Conservation (phyloP, 2,329 filamentous ascomycete genomes). For the Aureobasidium sp. region DNA sequence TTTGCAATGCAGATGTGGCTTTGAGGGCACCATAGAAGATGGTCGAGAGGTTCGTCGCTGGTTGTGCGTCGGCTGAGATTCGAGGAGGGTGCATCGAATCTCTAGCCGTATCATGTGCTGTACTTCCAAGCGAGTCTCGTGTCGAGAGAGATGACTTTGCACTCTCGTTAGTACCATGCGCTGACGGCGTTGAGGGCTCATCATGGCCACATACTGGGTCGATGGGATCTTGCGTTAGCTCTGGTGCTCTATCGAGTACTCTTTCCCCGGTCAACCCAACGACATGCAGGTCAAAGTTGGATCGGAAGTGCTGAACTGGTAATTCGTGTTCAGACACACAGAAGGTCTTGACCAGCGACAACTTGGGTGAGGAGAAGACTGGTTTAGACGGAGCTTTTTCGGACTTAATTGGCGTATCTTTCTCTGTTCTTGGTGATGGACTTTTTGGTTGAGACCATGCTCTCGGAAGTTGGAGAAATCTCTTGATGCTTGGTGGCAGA, state of each 20-base stretch:
- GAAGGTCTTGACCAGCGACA: constrained; percentile 2
- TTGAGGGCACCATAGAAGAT: constrained; percentile 8
- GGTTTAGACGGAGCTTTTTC: not conserved
- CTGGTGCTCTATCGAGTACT: not conserved
- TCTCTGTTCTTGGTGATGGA: not conserved
- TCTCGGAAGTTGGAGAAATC: not conserved
- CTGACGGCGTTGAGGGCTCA: not conserved
- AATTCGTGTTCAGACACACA: constrained; percentile 14
- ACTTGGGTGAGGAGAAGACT: not conserved
- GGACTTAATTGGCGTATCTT: not conserved
- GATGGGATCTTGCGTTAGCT: too few species aligned
- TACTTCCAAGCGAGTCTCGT: not conserved
- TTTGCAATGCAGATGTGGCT: not conserved
- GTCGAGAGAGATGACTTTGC: not conserved
- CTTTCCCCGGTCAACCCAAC: not conserved
- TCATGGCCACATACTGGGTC: not conserved
- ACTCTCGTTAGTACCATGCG: not conserved
- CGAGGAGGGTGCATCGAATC: constrained; percentile 4
- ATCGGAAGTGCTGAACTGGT: not conserved
- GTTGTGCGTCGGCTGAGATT: not conserved
- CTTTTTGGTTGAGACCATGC: not conserved
- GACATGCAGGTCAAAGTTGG: not conserved
- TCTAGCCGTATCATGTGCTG: not conserved
- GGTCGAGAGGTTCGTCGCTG: not conserved
- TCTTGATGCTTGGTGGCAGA: not conserved